Conservation (phyloP, 352 stramenopile species). For the Pythium brassicae region DNA sequence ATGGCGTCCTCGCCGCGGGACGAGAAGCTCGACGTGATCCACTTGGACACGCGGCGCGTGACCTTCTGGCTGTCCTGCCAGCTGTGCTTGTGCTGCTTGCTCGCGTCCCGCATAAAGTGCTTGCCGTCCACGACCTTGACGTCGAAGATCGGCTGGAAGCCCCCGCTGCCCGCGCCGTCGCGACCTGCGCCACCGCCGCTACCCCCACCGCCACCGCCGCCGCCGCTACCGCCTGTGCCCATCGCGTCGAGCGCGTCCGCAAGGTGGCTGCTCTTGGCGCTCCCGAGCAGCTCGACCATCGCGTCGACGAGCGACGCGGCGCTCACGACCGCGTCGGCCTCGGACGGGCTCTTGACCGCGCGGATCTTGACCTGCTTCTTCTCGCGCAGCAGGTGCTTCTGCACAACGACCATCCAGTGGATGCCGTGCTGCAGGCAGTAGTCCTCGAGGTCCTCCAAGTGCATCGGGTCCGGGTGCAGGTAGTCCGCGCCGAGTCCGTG, state of each 20-base stretch:
- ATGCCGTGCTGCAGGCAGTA: conserved; percentile 75
- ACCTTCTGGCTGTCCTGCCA: conserved; percentile 74
- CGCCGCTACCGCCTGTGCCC: conserved; percentile 5
- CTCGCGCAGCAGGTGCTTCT: conserved; percentile 77
- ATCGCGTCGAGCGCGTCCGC: conserved; percentile 1
- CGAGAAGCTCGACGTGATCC: conserved; percentile 79
- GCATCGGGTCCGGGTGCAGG: conserved; percentile 72
- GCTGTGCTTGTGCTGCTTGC: conserved; percentile 64
- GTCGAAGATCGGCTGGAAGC: conserved; percentile 67
- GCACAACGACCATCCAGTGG: conserved; percentile 84
- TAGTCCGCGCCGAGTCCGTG: conserved; percentile 75
- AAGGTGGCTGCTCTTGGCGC: conserved; percentile 10
- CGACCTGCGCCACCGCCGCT: conserved; percentile 17
- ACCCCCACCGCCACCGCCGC: not conserved
- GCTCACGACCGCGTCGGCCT: conserved; percentile 66
- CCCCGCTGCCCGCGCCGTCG: conserved; percentile 9
- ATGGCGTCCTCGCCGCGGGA: conserved; percentile 70
- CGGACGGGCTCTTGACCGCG: conserved; percentile 57
- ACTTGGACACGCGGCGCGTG: conserved; percentile 81
- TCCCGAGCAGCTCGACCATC: conserved; percentile 44
- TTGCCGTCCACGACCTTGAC: conserved; percentile 76
- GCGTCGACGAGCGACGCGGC: conserved; percentile 60
- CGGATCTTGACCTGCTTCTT: conserved; percentile 86
- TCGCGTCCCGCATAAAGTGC: conserved; percentile 45
- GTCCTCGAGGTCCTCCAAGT: conserved; percentile 80